Evolutionary conservation across 106 monocot genomes (phyloP).

Genomic region (Allium sativum): DNA sequence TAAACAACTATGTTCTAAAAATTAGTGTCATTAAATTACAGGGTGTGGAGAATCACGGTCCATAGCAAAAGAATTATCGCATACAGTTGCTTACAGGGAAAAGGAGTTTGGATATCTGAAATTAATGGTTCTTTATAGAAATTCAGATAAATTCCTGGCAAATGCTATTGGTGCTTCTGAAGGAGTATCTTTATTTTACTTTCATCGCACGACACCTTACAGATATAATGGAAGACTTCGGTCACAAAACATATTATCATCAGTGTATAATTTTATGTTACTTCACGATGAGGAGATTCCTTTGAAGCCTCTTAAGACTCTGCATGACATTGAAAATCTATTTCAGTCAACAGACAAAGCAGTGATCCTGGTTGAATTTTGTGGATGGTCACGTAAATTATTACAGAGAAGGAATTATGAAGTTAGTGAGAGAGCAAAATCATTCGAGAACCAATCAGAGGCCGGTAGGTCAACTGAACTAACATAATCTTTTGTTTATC

Average conservation of each 20-base stretch:
- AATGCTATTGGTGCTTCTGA: slow-evolving; percentile 61
- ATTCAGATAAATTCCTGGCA: slow-evolving; percentile 70
- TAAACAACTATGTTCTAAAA: background rate
- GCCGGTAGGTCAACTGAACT: slow-evolving; percentile 27
- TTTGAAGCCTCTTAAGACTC: slow-evolving; percentile 37
- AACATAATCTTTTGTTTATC: background rate
- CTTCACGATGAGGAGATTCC: slow-evolving; percentile 51
- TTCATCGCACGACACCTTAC: slow-evolving; percentile 43
- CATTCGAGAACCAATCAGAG: slow-evolving; percentile 11
- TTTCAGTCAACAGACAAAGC: slow-evolving; percentile 72
- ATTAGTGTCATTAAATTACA: slow-evolving; percentile 11
- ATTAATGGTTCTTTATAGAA: slow-evolving; percentile 69
- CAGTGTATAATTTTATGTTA: slow-evolving; percentile 45
- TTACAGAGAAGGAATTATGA: slow-evolving; percentile 23
- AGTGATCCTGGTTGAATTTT: slow-evolving; percentile 76
- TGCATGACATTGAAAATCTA: slow-evolving; percentile 52
- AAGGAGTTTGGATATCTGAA: slow-evolving; percentile 39
- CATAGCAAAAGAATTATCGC: slow-evolving; percentile 53
- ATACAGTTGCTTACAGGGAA: slow-evolving; percentile 19
- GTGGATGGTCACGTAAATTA: slow-evolving; percentile 79
- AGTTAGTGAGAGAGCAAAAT: slow-evolving; percentile 11
- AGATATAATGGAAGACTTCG: slow-evolving; percentile 60
- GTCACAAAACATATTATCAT: slow-evolving; percentile 59
- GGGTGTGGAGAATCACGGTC: slow-evolving; percentile 91
- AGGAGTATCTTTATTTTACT: slow-evolving; percentile 60